A percentile compares a stretch with the other conserved stretches of the same genome.
These are phyloP conservation scores for Zygoascus hellenicus DNA, from an alignment of 1,139 yeast species.

Conservation along the genomic window DNA sequence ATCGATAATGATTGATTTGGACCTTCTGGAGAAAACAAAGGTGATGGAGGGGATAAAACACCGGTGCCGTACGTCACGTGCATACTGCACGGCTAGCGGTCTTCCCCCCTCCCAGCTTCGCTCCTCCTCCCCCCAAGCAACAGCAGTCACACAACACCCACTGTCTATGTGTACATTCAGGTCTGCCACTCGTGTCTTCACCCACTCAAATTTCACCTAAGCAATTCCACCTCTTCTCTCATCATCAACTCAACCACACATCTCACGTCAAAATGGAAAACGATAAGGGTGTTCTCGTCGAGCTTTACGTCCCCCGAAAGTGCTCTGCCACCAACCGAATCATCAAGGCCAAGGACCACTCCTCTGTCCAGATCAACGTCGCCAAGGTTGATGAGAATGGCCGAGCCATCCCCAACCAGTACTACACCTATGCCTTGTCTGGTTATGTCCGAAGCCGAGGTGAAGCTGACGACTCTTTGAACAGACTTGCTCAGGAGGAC, in stretches of 20 bases:
- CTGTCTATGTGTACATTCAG: not conserved
- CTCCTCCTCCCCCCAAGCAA: no score
- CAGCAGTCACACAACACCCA: slow-evolving; percentile 5
- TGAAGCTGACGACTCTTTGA: slow-evolving; percentile 98
- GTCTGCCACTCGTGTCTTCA: not conserved
- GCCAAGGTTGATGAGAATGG: slow-evolving; percentile 93
- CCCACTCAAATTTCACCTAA: slow-evolving; percentile 4
- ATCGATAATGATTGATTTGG: no score
- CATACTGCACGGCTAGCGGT: no score
- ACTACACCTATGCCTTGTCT: slow-evolving; percentile 92
- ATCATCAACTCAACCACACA: not conserved
- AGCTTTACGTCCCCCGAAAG: slow-evolving; percentile 99
- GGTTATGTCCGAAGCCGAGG: slow-evolving; percentile 91
- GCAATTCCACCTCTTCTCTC: not conserved
- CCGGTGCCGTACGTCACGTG: no score
- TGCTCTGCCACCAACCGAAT: slow-evolving; percentile 99
- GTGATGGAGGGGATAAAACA: no score
- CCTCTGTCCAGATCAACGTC: slow-evolving; percentile 91
- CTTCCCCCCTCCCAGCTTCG: no score
- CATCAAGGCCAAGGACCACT: slow-evolving; percentile 99
- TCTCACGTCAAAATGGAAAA: slow-evolving; percentile 72
- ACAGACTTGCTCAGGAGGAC: slow-evolving; percentile 99
- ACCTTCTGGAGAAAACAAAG: no score
- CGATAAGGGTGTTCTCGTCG: slow-evolving; percentile 99
- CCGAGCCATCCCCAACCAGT: slow-evolving; percentile 85